Percentiles rank a stretch among this genome's conserved stretches.
These are phyloP conservation scores for Bassia scoparia DNA, from an alignment of 148 eudicot species.

Conservation along the genomic window DNA sequence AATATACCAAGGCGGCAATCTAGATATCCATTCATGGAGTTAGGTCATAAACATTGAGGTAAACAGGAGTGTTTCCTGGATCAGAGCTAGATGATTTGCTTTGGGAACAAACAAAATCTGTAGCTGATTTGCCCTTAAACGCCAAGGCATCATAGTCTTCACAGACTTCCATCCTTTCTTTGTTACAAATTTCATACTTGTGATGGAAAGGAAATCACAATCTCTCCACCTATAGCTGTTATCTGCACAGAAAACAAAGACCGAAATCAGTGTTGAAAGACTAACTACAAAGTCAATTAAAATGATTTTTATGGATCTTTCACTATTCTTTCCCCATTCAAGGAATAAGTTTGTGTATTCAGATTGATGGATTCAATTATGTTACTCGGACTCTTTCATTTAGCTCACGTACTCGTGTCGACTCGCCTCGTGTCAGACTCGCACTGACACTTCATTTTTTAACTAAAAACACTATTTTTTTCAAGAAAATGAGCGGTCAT, in stretches of 20 bases:
- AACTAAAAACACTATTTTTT: too few relatives aligned
- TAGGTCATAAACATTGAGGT: constrained; percentile 82
- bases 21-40: constrained; percentile 82
- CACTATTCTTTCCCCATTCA: not conserved
- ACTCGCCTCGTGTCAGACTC: too few relatives aligned
- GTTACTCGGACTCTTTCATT: too few relatives aligned
- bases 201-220: constrained; percentile 10
- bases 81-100: constrained; percentile 47
- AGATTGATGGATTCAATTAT: not conserved
- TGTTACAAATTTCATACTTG: constrained; percentile 47
- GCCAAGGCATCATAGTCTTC: constrained; percentile 46
- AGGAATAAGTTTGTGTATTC: not conserved
- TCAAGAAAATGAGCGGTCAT: too few relatives aligned
- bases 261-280: constrained; percentile 1
- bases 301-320: not conserved
- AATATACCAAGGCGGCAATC: constrained; percentile 91
- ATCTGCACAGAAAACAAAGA: constrained; percentile 29
- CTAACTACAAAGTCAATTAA: not conserved
- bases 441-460: too few relatives aligned
- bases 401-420: too few relatives aligned
- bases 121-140: constrained; percentile 52
- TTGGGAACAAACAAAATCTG: constrained; percentile 63
- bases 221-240: constrained; percentile 26
- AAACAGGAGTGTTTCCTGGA: constrained; percentile 57
- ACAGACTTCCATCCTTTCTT: constrained; percentile 67